phyloP scores from a whole-genome alignment of 164 flowering plant species.

The Echeveria elegans region DNA sequence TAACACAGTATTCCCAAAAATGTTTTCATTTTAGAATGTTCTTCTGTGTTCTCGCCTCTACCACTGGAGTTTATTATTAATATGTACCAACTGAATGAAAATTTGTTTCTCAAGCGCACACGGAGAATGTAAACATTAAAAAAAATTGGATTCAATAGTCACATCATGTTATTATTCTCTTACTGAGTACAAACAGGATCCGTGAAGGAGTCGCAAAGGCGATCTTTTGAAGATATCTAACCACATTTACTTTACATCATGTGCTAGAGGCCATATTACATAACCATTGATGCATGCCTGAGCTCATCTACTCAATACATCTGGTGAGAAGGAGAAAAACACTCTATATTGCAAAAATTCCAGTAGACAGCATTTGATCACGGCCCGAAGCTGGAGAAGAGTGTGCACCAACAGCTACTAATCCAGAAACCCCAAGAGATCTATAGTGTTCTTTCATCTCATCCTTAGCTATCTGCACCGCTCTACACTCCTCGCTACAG shows the following conservation, averaged over 20 bases:
- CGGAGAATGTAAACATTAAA: not conserved
- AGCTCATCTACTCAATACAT: not conserved
- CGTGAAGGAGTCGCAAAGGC: too few relatives aligned
- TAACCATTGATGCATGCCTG: not conserved
- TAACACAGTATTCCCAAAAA: not conserved
- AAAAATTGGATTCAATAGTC: too few relatives aligned
- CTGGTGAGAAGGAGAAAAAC: not conserved
- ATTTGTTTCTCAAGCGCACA: not conserved
- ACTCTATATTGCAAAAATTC: slow-evolving; percentile 42
- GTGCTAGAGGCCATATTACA: not conserved
- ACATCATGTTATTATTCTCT: not conserved
- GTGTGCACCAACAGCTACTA: slow-evolving; percentile 15
- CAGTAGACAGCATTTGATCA: slow-evolving; percentile 37
- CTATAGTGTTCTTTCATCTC: slow-evolving; percentile 56
- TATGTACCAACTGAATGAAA: too few relatives aligned
- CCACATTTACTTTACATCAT: not conserved
- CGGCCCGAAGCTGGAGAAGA: slow-evolving; percentile 33
- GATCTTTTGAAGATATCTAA: not conserved
- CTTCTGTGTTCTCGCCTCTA: too few relatives aligned
- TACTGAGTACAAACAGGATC: too few relatives aligned
- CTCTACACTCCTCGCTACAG: slow-evolving; percentile 70
- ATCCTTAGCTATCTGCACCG: slow-evolving; percentile 52
- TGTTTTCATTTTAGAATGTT: not conserved
- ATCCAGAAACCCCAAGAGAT: slow-evolving; percentile 39
- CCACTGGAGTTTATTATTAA: too few relatives aligned